phyloP scores from a whole-genome alignment of 768 basidiomycete genomes.

The Lepiota venenata region DNA sequence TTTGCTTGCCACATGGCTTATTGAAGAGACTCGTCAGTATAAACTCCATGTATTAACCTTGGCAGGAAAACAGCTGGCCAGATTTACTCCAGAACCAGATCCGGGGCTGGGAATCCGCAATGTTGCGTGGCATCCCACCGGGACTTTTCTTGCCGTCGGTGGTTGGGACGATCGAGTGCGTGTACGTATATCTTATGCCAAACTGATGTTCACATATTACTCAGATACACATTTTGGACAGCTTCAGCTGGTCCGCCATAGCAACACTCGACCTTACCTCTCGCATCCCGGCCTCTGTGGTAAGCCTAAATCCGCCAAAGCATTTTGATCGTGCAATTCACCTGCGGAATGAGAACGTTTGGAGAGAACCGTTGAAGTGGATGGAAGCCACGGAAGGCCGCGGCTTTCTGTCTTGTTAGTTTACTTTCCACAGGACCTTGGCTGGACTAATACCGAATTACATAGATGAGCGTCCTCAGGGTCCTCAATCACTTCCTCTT shows the following conservation, averaged over 20 bases:
- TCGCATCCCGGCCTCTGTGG: slow-evolving; percentile 53
- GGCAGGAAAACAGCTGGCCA: slow-evolving; percentile 57
- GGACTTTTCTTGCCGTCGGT: slow-evolving; percentile 74
- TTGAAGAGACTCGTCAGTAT: slow-evolving; percentile 44
- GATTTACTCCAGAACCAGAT: slow-evolving; percentile 71
- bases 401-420: slow-evolving; percentile 83
- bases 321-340: background rate
- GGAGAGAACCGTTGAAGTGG: slow-evolving; percentile 88
- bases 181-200: background rate
- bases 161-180: slow-evolving; percentile 89
- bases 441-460: background rate
- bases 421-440: background rate
- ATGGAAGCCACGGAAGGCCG: slow-evolving; percentile 77
- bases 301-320: slow-evolving; percentile 30
- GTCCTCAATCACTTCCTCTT: slow-evolving; percentile 49
- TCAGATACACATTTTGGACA: slow-evolving; percentile 75
- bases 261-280: slow-evolving; percentile 59
- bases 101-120: slow-evolving; percentile 81
- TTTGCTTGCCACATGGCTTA: background rate
- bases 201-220: slow-evolving; percentile 6
- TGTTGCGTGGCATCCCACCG: slow-evolving; percentile 84
- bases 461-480: slow-evolving; percentile 62
- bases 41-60: slow-evolving; percentile 71
- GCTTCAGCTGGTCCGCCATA: slow-evolving; percentile 69
- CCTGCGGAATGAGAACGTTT: slow-evolving; percentile 51